A percentile compares a stretch with the other conserved stretches of the same genome.
phyloP scores from a whole-genome alignment of 139 green algal genomes.

The Micromonas pusilla region DNA sequence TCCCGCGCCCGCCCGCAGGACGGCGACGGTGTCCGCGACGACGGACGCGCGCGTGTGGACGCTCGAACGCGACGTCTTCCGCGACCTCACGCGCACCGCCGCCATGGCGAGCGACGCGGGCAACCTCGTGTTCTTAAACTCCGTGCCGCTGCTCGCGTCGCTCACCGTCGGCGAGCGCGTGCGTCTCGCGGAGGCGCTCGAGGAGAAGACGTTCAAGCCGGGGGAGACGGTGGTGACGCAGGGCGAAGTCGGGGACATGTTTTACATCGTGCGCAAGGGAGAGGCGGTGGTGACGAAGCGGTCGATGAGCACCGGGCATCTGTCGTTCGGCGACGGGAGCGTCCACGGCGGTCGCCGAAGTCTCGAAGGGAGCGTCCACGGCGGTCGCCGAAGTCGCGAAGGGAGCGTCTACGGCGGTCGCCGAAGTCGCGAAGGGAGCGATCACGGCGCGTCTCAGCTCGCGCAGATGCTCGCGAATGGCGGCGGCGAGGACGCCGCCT shows the following conservation, averaged over 20 bases:
- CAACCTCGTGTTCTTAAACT: slow-evolving; percentile 90
- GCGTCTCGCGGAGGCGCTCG: slow-evolving; percentile 20
- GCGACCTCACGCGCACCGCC: slow-evolving; percentile 60
- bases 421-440: neutral
- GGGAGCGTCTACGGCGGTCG: slow-evolving; percentile 29
- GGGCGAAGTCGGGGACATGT: slow-evolving; percentile 12
- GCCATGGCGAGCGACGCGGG: slow-evolving; percentile 57
- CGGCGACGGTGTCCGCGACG: slow-evolving; percentile 77
- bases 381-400: no score
- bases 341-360: no score
- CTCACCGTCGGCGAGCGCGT: slow-evolving; percentile 39
- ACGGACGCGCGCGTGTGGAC: slow-evolving; percentile 77
- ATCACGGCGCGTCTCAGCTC: no score
- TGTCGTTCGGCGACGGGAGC: no score
- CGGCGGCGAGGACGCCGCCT: no score
- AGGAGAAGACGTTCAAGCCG: slow-evolving; percentile 19
- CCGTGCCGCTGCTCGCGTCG: slow-evolving; percentile 57
- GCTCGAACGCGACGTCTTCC: slow-evolving; percentile 73
- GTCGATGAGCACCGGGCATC: neutral
- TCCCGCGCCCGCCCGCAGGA: no score
- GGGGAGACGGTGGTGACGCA: slow-evolving; percentile 20
- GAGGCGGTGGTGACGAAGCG: slow-evolving; percentile 77
- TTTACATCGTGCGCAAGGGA: slow-evolving; percentile 81
- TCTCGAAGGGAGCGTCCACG: no score
- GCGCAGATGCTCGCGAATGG: no score